These are phyloP conservation scores for Boletus subcaerulescens DNA, from an alignment of 768 basidiomycete species.

Conservation along the genomic window DNA sequence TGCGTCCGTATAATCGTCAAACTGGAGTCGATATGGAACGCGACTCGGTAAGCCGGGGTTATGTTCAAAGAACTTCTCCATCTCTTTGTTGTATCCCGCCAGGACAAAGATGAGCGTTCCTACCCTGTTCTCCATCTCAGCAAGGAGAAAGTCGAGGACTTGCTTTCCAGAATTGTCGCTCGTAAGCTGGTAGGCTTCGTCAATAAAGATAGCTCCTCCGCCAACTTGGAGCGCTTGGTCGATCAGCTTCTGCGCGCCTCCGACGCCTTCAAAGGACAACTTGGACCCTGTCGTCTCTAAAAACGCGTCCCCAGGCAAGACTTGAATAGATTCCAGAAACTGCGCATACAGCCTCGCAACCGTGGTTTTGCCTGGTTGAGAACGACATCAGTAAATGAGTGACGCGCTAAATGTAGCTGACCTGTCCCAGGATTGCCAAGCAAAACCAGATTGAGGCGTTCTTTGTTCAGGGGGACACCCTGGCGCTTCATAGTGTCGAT, in stretches of 20 bases:
- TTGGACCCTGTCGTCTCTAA: slow-evolving; percentile 62
- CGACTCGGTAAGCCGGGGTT: slow-evolving; percentile 69
- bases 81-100: slow-evolving; percentile 67
- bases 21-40: slow-evolving; percentile 59
- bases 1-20: slow-evolving; percentile 56
- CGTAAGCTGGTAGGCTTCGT: slow-evolving; percentile 70
- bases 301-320: slow-evolving; percentile 52
- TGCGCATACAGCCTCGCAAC: slow-evolving; percentile 57
- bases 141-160: slow-evolving; percentile 66
- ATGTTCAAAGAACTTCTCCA: slow-evolving; percentile 77
- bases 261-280: slow-evolving; percentile 55
- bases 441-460: slow-evolving; percentile 59
- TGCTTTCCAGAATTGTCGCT: slow-evolving; percentile 46
- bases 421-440: slow-evolving; percentile 75
- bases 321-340: slow-evolving; percentile 53
- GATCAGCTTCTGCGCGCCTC: slow-evolving; percentile 31
- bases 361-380: slow-evolving; percentile 12
- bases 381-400: background rate
- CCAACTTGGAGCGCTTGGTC: slow-evolving; percentile 47
- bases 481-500: slow-evolving; percentile 49
- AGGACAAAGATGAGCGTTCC: slow-evolving; percentile 67
- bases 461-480: slow-evolving; percentile 43
- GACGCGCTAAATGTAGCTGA: slow-evolving; percentile 47
- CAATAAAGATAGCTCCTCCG: slow-evolving; percentile 66
- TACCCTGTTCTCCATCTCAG: slow-evolving; percentile 71